These are phyloP conservation scores for Psilocybe cyanescens DNA, from an alignment of 768 basidiomycete species.

Conservation along the genomic window DNA sequence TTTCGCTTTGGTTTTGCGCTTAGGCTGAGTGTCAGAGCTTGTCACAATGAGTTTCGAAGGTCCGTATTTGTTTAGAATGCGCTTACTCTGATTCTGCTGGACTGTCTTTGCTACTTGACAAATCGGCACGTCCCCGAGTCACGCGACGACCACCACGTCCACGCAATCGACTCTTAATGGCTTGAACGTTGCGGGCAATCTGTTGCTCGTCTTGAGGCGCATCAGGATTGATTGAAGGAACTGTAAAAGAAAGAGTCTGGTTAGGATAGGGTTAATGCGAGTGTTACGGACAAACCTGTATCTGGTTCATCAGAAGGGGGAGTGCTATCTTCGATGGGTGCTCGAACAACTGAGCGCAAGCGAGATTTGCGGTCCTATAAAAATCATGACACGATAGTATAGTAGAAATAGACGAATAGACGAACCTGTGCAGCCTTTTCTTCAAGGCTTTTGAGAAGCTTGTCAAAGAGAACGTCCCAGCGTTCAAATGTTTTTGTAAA, in stretches of 20 bases:
- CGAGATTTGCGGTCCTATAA: conserved; percentile 75
- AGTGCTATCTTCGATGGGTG: conserved; percentile 40
- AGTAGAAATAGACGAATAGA: conserved; percentile 5
- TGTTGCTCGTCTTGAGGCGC: conserved; percentile 79
- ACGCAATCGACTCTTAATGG: conserved; percentile 83
- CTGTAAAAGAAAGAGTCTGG: conserved; percentile 43
- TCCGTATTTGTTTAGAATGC: neutral
- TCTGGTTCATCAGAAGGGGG: conserved; percentile 66
- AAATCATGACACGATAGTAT: conserved; percentile 5
- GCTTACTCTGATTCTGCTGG: conserved; percentile 73
- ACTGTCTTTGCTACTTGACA: conserved; percentile 60
- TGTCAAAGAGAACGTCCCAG: conserved; percentile 85
- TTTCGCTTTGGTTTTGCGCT: conserved; percentile 69
- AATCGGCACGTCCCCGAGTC: conserved; percentile 50
- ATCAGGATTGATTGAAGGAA: conserved; percentile 40
- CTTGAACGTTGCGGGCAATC: conserved; percentile 91
- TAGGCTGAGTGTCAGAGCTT: conserved; percentile 67
- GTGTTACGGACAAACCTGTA: conserved; percentile 42
- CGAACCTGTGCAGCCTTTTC: conserved; percentile 71
- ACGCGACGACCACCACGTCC: conserved; percentile 69
- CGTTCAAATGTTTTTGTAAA: conserved; percentile 72
- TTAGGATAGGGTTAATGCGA: conserved; percentile 28
- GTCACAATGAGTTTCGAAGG: neutral
- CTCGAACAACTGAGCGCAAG: conserved; percentile 44
- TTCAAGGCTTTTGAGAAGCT: conserved; percentile 73